phyloP scores from a whole-genome alignment of 139 green algal species.

The Trebouxia sp. region DNA sequence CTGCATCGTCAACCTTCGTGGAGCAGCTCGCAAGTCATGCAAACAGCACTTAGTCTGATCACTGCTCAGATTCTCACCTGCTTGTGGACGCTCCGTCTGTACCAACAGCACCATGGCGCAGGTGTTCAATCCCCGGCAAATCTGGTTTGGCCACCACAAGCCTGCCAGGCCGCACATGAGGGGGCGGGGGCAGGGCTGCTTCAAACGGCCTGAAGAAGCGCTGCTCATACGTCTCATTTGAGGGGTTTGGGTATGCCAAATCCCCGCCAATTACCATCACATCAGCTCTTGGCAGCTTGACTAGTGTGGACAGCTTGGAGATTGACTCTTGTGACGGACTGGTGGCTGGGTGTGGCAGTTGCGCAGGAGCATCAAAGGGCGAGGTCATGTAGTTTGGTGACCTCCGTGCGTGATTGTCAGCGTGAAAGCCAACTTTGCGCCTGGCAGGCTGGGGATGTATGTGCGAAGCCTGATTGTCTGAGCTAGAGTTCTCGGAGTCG shows the following conservation, averaged over 20 bases:
- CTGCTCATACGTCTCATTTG: constrained; percentile 76
- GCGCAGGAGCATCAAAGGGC: constrained; percentile 1
- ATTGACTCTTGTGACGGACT: background rate
- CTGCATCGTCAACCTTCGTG: too few species aligned
- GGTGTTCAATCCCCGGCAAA: constrained; percentile 40
- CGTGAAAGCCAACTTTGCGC: background rate
- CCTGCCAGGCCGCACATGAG: constrained; percentile 57
- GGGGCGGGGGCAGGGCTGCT: constrained; percentile 76
- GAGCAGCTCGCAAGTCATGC: too few species aligned
- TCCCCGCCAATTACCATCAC: constrained; percentile 84
- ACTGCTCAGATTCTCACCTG: too few species aligned
- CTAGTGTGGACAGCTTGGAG: background rate
- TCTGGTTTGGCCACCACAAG: constrained; percentile 85
- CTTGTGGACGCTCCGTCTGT: too few species aligned
- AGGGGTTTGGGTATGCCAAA: constrained; percentile 87
- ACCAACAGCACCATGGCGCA: background rate
- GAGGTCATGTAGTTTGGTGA: background rate
- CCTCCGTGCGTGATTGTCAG: background rate
- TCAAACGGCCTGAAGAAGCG: constrained; percentile 82
- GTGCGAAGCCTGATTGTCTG: background rate
- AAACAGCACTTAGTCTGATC: too few species aligned
- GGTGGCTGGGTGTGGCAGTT: background rate
- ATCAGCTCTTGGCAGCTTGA: constrained; percentile 62
- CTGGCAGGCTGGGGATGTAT: background rate
- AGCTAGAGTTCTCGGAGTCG: background rate